Evolutionary conservation across 495 filamentous ascomycete genomes (phyloP).

Genomic region (Neurospora intermedia): DNA sequence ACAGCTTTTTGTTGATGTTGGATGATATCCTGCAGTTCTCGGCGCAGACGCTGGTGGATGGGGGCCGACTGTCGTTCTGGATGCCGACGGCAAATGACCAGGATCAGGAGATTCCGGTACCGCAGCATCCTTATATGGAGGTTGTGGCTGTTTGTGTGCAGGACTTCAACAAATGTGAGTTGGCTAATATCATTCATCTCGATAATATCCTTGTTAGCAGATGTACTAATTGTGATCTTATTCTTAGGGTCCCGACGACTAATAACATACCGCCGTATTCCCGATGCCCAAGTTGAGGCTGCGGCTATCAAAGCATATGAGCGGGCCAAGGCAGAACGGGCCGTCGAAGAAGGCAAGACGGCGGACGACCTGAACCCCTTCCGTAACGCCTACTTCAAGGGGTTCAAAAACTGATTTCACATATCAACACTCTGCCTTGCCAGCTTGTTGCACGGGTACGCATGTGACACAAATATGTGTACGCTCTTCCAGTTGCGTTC

Average conservation of each 20-base stretch:
- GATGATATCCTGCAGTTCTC: conserved; percentile 83
- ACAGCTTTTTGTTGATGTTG: conserved; percentile 81
- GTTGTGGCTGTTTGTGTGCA: conserved; percentile 75
- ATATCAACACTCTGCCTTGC: neutral
- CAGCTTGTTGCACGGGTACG: neutral
- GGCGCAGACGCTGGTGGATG: conserved; percentile 63
- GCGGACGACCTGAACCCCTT: conserved; percentile 79
- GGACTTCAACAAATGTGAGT: conserved; percentile 71
- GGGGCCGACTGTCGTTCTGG: conserved; percentile 83
- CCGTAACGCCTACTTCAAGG: conserved; percentile 52
- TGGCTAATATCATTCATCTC: neutral
- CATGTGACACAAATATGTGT: neutral
- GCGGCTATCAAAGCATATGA: conserved; percentile 25
- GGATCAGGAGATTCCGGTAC: conserved; percentile 59
- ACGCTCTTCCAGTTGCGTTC: neutral
- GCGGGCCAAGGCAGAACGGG: conserved; percentile 20
- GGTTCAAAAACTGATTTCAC: conserved; percentile 13
- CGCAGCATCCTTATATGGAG: conserved; percentile 65
- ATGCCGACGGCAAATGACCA: conserved; percentile 89
- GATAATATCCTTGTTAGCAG: neutral
- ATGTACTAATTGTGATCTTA: neutral
- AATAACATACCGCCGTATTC: conserved; percentile 70
- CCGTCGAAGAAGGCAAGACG: conserved; percentile 22
- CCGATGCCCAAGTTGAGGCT: conserved; percentile 44
- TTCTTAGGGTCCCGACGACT: conserved; percentile 70